Evolutionary conservation across 805 yeast genomes (phyloP).

Genomic region (Wickerhamiella dianesei): DNA sequence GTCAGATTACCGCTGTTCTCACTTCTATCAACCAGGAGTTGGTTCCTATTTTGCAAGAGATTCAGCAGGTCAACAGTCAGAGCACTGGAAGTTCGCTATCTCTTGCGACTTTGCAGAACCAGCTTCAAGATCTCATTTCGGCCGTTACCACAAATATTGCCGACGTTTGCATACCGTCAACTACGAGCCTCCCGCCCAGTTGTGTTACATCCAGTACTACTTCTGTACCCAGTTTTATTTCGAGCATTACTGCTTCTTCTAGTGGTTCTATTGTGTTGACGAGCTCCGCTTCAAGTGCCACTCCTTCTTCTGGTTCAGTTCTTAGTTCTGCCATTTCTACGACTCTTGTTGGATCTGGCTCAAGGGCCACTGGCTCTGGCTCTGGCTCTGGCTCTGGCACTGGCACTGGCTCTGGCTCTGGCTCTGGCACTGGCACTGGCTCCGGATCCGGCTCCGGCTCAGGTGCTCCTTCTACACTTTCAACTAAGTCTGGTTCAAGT

Average conservation of each 20-base stretch:
- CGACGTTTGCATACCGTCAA: background rate
- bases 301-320: slow-evolving; percentile 10
- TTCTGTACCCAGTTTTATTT: background rate
- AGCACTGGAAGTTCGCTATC: background rate
- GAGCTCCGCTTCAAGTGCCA: slow-evolving; percentile 10
- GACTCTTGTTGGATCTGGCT: slow-evolving; percentile 2
- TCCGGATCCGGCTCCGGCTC: background rate
- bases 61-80: background rate
- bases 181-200: background rate
- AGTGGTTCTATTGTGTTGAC: too few species aligned
- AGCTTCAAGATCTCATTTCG: background rate
- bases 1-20: background rate
- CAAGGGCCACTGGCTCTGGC: background rate
- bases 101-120: background rate
- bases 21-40: background rate
- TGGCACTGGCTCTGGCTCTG: background rate
- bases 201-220: background rate
- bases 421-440: background rate
- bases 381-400: background rate
- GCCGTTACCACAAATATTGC: background rate
- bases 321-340: slow-evolving; percentile 3
- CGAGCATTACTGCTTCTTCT: background rate
- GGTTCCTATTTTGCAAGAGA: background rate
- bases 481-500: background rate
- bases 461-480: too few species aligned